A percentile compares a stretch with the other conserved stretches of the same genome.
Conservation (phyloP, 306 rosid species). For the Prunus mume region DNA sequence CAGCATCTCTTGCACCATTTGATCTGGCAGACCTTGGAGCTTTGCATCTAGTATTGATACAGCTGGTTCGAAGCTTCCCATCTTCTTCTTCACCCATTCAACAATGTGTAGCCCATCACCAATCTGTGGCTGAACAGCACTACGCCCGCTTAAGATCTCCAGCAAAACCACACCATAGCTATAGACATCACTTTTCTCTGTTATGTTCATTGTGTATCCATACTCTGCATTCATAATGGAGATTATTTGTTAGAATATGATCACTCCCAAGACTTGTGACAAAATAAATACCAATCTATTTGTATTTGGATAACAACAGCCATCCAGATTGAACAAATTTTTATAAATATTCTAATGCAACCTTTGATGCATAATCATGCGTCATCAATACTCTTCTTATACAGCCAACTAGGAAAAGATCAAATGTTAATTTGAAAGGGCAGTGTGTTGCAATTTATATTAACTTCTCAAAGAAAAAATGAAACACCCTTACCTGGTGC, state of each 20-base stretch:
- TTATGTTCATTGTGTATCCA: constrained; percentile 97
- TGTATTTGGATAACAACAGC: neutral
- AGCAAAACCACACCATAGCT: constrained; percentile 93
- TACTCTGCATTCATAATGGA: constrained; percentile 58
- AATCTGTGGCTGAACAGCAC: constrained; percentile 68
- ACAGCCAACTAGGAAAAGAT: neutral
- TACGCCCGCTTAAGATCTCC: constrained; percentile 86
- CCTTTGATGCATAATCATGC: neutral
- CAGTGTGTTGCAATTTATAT: neutral
- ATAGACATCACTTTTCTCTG: constrained; percentile 96
- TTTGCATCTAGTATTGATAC: constrained; percentile 72
- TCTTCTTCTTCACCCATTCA: constrained; percentile 97
- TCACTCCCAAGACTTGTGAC: neutral
- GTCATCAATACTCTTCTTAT: neutral
- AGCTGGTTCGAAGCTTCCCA: constrained; percentile 97
- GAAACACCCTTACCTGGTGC: constrained; percentile 72
- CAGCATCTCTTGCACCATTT: constrained; percentile 97
- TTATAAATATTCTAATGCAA: neutral
- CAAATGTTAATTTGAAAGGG: neutral
- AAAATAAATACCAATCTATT: no score
- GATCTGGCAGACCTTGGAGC: constrained; percentile 91
- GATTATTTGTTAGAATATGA: constrained; percentile 15
- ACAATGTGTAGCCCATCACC: constrained; percentile 94
- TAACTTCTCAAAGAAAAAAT: neutral
- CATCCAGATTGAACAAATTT: neutral